These are phyloP conservation scores for Piper longum DNA, from an alignment of 164 flowering plant genomes.

Conservation along the genomic window DNA sequence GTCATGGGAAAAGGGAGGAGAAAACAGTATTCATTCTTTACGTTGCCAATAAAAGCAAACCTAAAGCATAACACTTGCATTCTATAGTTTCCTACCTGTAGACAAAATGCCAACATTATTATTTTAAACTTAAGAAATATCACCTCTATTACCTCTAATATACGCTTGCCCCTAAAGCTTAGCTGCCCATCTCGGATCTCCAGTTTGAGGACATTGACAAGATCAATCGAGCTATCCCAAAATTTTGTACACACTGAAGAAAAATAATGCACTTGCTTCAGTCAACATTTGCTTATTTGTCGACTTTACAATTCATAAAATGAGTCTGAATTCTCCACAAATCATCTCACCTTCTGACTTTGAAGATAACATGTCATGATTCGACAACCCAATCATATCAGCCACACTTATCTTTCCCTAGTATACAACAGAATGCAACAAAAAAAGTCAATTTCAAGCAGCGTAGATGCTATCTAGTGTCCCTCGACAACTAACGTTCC, in stretches of 20 bases:
- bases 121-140: background rate
- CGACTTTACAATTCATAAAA: background rate
- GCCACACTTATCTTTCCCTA: constrained; percentile 84
- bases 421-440: constrained; percentile 3
- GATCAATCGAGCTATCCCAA: constrained; percentile 75
- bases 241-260: constrained; percentile 45
- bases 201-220: constrained; percentile 70
- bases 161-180: constrained; percentile 82
- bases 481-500: too few species aligned
- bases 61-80: background rate
- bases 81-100: background rate
- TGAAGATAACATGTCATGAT: constrained; percentile 46
- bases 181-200: constrained; percentile 94
- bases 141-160: constrained; percentile 54
- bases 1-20: background rate
- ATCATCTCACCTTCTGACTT: constrained; percentile 57
- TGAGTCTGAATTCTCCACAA: background rate
- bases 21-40: background rate
- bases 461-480: background rate
- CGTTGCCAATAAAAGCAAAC: background rate
- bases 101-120: background rate
- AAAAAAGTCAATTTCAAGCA: background rate
- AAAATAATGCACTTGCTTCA: background rate
- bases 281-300: background rate
- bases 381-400: constrained; percentile 61